Evolutionary conservation across 1,139 yeast species (phyloP).

Genomic region (Taphrina pruni): DNA sequence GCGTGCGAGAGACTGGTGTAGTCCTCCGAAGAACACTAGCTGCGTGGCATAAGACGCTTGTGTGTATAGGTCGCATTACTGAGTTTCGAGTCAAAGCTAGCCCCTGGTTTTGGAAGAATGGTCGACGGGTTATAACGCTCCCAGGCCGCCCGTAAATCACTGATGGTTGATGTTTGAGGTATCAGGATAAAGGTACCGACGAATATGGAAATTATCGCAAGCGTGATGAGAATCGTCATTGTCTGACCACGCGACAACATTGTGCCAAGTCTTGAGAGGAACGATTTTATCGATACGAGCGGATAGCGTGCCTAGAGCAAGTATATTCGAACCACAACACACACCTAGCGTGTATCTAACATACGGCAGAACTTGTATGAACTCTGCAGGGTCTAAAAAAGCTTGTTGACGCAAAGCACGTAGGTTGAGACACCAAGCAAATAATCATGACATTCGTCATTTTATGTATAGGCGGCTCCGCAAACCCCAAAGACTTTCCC

Average conservation of each 20-base stretch:
- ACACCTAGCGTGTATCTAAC: too few species aligned
- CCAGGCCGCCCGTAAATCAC: conserved; percentile 16
- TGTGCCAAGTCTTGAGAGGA: background rate
- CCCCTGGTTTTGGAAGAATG: conserved; percentile 1
- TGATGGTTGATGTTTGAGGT: conserved; percentile 3
- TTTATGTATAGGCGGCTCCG: too few species aligned
- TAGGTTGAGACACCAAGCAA: too few species aligned
- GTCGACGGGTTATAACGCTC: conserved; percentile 2
- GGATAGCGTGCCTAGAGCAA: too few species aligned
- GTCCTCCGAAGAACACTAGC: background rate
- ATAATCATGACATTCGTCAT: too few species aligned
- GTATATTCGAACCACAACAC: too few species aligned
- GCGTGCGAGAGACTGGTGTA: too few species aligned
- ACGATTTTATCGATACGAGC: background rate
- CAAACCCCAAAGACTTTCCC: too few species aligned
- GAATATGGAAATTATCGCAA: background rate
- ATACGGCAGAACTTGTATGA: too few species aligned
- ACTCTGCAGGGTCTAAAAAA: too few species aligned
- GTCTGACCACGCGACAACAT: conserved; percentile 12
- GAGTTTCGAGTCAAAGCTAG: background rate
- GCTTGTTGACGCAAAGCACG: too few species aligned
- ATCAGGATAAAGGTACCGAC: conserved; percentile 13
- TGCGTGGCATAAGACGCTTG: background rate
- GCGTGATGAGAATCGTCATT: background rate
- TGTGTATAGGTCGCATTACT: background rate